A percentile compares a stretch with the other conserved stretches of the same genome.
Evolutionary conservation across 495 filamentous ascomycete species (phyloP).

Genomic region (Tuber melanosporum): DNA sequence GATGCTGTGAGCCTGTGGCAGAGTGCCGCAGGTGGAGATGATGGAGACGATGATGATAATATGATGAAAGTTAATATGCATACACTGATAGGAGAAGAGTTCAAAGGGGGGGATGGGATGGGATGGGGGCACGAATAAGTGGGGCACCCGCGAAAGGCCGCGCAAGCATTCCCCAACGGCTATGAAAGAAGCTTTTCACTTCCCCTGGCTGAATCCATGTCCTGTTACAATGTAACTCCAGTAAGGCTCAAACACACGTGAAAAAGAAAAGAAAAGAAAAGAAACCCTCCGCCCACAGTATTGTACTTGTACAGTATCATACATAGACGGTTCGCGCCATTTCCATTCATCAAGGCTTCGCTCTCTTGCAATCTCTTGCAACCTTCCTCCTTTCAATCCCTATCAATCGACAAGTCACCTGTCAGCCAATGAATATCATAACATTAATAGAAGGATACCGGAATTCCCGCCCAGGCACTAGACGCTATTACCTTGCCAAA

Average conservation of each 20-base stretch:
- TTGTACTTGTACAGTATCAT: neutral
- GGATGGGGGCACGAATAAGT: neutral
- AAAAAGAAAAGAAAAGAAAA: neutral
- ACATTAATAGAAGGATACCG: neutral
- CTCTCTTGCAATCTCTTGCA: neutral
- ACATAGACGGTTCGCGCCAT: neutral
- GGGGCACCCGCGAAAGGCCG: neutral
- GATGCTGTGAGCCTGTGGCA: neutral
- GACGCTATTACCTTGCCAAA: neutral
- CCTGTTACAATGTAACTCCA: neutral
- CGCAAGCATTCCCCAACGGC: constrained; percentile 3
- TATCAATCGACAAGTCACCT: neutral
- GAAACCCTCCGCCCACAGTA: neutral
- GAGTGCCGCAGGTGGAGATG: neutral
- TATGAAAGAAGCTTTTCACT: constrained; percentile 1
- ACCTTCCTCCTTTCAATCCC: neutral
- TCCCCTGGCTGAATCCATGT: neutral
- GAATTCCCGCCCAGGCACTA: neutral
- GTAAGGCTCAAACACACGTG: neutral
- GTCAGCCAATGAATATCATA: neutral
- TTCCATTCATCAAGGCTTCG: neutral
- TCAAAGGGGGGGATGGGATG: neutral
- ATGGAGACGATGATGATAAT: neutral
- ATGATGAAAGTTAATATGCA: neutral
- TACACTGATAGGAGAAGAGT: neutral